A percentile compares a stretch with the other conserved stretches of the same genome.
These are phyloP conservation scores for Ogataea naganishii DNA, from an alignment of 805 yeast species.

Conservation along the genomic window DNA sequence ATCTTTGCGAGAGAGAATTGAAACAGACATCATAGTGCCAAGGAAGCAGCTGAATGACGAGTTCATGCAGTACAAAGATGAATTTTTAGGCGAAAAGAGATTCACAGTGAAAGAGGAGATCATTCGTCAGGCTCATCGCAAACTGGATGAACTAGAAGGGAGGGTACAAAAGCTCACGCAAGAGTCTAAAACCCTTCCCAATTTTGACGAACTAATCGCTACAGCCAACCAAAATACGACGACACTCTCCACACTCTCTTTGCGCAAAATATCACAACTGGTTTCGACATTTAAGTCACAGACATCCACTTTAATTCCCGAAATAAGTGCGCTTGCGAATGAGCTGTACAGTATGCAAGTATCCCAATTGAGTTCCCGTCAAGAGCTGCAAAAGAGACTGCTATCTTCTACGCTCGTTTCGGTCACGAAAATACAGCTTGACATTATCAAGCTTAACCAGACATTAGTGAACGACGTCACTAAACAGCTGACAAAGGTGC, in stretches of 20 bases:
- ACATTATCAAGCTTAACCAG: constrained; percentile 24
- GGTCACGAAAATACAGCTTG: constrained; percentile 29
- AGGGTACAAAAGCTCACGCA: constrained; percentile 13
- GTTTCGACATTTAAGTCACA: constrained; percentile 14
- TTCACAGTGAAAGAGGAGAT: constrained; percentile 5
- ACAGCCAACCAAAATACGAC: constrained; percentile 20
- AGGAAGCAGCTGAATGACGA: constrained; percentile 28
- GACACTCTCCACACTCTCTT: constrained; percentile 14
- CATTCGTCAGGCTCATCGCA: constrained; percentile 12
- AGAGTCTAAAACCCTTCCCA: constrained; percentile 16
- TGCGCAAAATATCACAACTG: constrained; percentile 14
- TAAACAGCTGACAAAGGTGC: constrained; percentile 21
- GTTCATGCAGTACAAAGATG: constrained; percentile 32
- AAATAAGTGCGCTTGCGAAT: constrained; percentile 24
- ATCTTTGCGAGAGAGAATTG: constrained; percentile 26
- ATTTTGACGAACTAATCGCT: constrained; percentile 21
- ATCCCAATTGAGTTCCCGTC: constrained; percentile 24
- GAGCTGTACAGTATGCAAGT: constrained; percentile 28
- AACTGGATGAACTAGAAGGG: constrained; percentile 14
- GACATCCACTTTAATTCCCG: constrained; percentile 15
- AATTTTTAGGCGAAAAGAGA: constrained; percentile 16
- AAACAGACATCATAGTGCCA: constrained; percentile 25
- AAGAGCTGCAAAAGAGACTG: constrained; percentile 23
- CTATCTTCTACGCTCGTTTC: constrained; percentile 24
- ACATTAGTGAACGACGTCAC: constrained; percentile 22